phyloP scores from a whole-genome alignment of 139 green algal species.

The Picochlorum costavermella region DNA sequence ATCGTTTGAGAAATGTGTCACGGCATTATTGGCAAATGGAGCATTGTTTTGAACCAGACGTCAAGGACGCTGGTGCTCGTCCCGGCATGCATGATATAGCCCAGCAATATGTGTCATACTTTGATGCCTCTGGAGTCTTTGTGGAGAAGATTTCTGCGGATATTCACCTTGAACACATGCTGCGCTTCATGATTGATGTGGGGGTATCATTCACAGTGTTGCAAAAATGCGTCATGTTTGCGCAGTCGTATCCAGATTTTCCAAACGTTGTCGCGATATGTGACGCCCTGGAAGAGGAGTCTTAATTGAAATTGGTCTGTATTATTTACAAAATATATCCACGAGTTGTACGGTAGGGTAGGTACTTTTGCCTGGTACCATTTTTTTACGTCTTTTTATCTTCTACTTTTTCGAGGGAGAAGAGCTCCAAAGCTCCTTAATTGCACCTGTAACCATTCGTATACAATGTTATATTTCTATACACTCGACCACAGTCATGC shows the following conservation, averaged over 20 bases:
- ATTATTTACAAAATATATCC: too few relatives aligned
- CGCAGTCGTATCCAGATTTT: slow-evolving; percentile 10
- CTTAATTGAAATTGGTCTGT: too few relatives aligned
- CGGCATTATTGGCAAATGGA: too few relatives aligned
- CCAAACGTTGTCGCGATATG: slow-evolving; percentile 8
- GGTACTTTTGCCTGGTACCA: too few relatives aligned
- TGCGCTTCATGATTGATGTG: slow-evolving; percentile 11
- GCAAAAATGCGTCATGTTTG: slow-evolving; percentile 8
- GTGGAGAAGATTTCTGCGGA: not conserved
- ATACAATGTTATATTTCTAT: too few relatives aligned
- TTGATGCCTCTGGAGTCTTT: not conserved
- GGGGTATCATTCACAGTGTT: slow-evolving; percentile 5
- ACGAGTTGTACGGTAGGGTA: too few relatives aligned
- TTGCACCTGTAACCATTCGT: not conserved
- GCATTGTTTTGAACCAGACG: not conserved
- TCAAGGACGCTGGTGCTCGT: not conserved
- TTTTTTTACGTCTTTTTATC: not conserved
- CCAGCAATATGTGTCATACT: not conserved
- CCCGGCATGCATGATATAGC: not conserved
- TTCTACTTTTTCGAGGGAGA: slow-evolving; percentile 1
- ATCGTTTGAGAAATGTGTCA: too few relatives aligned
- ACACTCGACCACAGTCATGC: too few relatives aligned
- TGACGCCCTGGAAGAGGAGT: too few relatives aligned
- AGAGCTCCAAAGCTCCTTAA: slow-evolving; percentile 11
- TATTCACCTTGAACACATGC: slow-evolving; percentile 15